These are phyloP conservation scores for Rosa persica DNA, from an alignment of 306 rosid species.

Conservation along the genomic window DNA sequence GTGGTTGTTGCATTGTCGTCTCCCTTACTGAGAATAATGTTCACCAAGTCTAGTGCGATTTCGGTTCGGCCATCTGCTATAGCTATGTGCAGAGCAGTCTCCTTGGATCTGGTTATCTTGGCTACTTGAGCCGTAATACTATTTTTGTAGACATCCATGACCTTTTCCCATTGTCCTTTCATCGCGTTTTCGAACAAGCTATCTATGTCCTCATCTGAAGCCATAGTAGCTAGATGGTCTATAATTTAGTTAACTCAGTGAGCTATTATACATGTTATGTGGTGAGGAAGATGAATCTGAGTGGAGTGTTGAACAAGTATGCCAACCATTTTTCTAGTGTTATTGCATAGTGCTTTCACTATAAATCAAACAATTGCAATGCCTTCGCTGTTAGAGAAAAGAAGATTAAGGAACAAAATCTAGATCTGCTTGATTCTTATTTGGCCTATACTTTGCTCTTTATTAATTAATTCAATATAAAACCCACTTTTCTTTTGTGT, in stretches of 20 bases:
- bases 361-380: background rate
- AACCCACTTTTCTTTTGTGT: background rate
- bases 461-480: background rate
- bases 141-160: background rate
- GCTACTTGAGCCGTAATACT: background rate
- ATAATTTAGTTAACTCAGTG: background rate
- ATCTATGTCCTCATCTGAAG: constrained; percentile 11
- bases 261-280: background rate
- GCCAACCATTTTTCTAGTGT: background rate
- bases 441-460: background rate
- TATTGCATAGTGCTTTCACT: background rate
- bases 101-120: constrained; percentile 21
- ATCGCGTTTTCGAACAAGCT: constrained; percentile 20
- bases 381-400: background rate
- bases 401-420: background rate
- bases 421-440: background rate
- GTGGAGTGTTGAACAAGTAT: background rate
- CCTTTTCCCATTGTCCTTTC: constrained; percentile 26
- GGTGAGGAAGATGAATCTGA: background rate
- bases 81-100: constrained; percentile 29
- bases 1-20: background rate
- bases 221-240: background rate
- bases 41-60: constrained; percentile 8
- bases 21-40: background rate
- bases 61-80: constrained; percentile 19